Evolutionary conservation across 2,329 filamentous ascomycete species (phyloP).

Genomic region (Dothideomycetes sp.): DNA sequence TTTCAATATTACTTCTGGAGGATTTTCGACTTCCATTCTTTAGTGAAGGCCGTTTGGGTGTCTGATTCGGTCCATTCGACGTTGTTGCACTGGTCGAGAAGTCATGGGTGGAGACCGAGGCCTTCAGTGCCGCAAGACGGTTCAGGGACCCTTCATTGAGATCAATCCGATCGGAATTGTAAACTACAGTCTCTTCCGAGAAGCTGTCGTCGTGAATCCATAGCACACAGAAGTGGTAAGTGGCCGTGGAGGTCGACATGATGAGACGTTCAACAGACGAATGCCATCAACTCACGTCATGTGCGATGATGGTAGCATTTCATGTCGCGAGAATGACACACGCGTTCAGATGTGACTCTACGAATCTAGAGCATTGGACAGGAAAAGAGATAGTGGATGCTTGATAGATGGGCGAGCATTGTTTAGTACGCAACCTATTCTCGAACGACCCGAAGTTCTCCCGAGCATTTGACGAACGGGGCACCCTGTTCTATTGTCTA

Average conservation of each 20-base stretch:
- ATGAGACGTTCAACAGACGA: neutral
- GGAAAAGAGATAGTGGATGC: too few relatives aligned
- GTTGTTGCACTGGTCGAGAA: slow-evolving; percentile 8
- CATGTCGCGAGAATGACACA: too few relatives aligned
- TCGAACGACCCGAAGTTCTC: too few relatives aligned
- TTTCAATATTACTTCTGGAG: slow-evolving; percentile 1
- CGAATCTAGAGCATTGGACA: too few relatives aligned
- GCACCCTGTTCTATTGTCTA: too few relatives aligned
- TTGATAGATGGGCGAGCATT: too few relatives aligned
- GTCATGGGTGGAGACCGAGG: slow-evolving; percentile 9
- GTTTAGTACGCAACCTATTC: too few relatives aligned
- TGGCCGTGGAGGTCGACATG: slow-evolving; percentile 5
- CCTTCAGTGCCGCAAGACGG: slow-evolving; percentile 10
- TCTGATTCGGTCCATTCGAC: slow-evolving; percentile 4
- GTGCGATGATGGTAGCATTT: too few relatives aligned
- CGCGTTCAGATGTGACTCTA: too few relatives aligned
- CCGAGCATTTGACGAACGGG: too few relatives aligned
- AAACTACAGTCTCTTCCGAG: slow-evolving; percentile 13
- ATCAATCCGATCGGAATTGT: slow-evolving; percentile 13
- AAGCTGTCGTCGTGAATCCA: slow-evolving; percentile 16
- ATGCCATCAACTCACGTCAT: too few relatives aligned
- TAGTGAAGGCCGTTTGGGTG: slow-evolving; percentile 2
- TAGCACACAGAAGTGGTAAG: slow-evolving; percentile 12
- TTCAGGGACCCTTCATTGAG: slow-evolving; percentile 8
- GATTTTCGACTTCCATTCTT: slow-evolving; percentile 10